Conservation (phyloP, 78 protist species). For the Chrysochromulina tobinii region DNA sequence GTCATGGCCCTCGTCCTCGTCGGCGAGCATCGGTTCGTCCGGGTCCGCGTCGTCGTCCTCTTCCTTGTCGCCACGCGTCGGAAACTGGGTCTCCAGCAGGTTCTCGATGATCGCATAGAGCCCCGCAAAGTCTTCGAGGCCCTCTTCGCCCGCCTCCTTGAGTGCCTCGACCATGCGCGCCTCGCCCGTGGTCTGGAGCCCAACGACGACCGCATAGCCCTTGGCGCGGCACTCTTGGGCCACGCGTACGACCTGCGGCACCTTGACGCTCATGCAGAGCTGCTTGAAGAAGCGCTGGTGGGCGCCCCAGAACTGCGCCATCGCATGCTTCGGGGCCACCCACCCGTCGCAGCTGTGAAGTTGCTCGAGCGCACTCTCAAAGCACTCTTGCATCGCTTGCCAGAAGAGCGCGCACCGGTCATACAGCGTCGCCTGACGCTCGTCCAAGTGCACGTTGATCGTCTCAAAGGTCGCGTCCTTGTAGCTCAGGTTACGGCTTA, state of each 20-base stretch:
- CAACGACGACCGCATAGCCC: neutral
- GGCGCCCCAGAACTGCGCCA: slow-evolving; percentile 7
- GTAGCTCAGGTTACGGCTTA: slow-evolving; percentile 9
- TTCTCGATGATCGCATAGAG: neutral
- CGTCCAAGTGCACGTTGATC: neutral
- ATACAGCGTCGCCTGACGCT: neutral
- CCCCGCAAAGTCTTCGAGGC: slow-evolving; percentile 14
- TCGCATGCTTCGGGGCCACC: neutral
- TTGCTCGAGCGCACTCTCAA: neutral
- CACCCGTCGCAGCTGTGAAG: neutral
- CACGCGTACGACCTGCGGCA: neutral
- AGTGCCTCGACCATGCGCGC: neutral
- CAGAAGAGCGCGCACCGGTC: neutral
- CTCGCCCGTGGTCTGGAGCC: neutral
- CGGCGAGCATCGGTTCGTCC: too few relatives aligned
- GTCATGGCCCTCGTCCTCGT: too few relatives aligned
- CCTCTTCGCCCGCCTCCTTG: neutral
- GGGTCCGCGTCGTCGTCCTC: too few relatives aligned
- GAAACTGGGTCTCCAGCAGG: too few relatives aligned
- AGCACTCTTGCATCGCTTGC: neutral
- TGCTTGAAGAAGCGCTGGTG: slow-evolving; percentile 42
- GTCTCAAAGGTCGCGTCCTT: neutral
- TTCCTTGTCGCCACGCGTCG: too few relatives aligned
- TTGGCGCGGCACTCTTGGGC: neutral
- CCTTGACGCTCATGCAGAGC: slow-evolving; percentile 25